A percentile compares a stretch with the other conserved stretches of the same genome.
Conservation (phyloP, 139 green algal species). For the Spirogloea muscicola region DNA sequence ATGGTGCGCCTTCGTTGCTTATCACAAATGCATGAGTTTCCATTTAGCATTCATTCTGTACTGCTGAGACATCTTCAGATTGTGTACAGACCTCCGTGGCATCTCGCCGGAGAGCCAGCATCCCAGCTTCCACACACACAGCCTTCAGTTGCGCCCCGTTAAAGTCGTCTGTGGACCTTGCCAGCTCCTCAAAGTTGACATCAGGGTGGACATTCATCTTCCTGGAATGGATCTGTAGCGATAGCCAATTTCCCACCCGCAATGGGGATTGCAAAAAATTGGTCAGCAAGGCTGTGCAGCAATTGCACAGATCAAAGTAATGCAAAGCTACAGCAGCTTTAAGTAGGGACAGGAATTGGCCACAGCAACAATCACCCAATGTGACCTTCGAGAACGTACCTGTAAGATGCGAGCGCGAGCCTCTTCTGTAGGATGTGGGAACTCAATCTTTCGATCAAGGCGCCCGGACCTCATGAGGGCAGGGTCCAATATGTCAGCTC, state of each 20-base stretch:
- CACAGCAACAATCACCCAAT: too few species aligned
- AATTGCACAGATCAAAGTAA: too few species aligned
- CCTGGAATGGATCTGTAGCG: constrained; percentile 53
- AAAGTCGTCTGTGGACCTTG: constrained; percentile 92
- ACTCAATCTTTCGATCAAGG: constrained; percentile 98
- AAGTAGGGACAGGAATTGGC: too few species aligned
- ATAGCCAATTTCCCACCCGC: too few species aligned
- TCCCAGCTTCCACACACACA: constrained; percentile 97
- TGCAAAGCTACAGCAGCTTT: too few species aligned
- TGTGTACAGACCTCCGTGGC: constrained; percentile 68
- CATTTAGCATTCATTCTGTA: too few species aligned
- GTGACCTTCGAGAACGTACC: too few species aligned
- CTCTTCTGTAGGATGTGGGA: constrained; percentile 96
- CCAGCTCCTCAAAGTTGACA: constrained; percentile 97
- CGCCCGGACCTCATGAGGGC: constrained; percentile 92
- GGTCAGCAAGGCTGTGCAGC: too few species aligned
- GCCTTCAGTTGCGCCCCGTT: constrained; percentile 87
- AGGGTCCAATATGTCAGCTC: constrained; percentile 96
- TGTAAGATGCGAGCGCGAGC: constrained; percentile 93
- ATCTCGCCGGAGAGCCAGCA: constrained; percentile 91
- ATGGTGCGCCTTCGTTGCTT: too few species aligned
- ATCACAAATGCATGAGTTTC: too few species aligned
- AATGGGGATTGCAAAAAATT: too few species aligned
- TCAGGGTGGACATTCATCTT: constrained; percentile 80
- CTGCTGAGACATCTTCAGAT: too few species aligned